A percentile compares a stretch with the other conserved stretches of the same genome.
These are phyloP conservation scores for Amanita jacksonii DNA, from an alignment of 768 basidiomycete species.

Conservation along the genomic window DNA sequence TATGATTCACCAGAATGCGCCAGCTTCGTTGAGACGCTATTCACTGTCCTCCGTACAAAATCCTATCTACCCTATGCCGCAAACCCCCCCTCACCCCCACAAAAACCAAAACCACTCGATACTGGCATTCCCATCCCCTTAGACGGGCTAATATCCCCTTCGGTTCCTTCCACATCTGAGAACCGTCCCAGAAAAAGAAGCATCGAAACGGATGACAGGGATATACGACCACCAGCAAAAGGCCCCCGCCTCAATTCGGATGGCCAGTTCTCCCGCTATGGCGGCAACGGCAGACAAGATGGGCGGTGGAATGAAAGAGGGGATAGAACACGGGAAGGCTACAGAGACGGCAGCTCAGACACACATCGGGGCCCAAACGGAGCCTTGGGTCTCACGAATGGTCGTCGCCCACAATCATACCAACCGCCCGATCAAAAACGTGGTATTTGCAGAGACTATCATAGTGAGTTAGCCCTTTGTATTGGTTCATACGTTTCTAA, in stretches of 20 bases:
- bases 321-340: constrained; percentile 23
- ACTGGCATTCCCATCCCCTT: constrained; percentile 75
- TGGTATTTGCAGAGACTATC: constrained; percentile 85
- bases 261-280: constrained; percentile 56
- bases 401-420: constrained; percentile 47
- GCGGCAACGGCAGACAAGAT: constrained; percentile 22
- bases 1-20: constrained; percentile 39
- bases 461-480: constrained; percentile 50
- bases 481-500: background rate
- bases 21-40: constrained; percentile 78
- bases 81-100: constrained; percentile 29
- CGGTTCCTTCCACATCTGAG: constrained; percentile 33
- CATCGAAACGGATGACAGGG: constrained; percentile 51
- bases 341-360: constrained; percentile 23
- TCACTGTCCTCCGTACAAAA: constrained; percentile 76
- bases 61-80: constrained; percentile 71
- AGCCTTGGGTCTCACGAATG: constrained; percentile 27
- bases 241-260: constrained; percentile 60
- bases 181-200: constrained; percentile 55
- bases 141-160: constrained; percentile 46
- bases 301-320: constrained; percentile 32
- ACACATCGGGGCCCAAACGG: constrained; percentile 21
- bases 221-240: constrained; percentile 53
- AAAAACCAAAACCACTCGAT: constrained; percentile 36
- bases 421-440: constrained; percentile 64